Percentiles rank a stretch among this genome's conserved stretches.
phyloP scores from a whole-genome alignment of 225 moss, liverwort and hornwort species.

The Pleurozium schreberi region DNA sequence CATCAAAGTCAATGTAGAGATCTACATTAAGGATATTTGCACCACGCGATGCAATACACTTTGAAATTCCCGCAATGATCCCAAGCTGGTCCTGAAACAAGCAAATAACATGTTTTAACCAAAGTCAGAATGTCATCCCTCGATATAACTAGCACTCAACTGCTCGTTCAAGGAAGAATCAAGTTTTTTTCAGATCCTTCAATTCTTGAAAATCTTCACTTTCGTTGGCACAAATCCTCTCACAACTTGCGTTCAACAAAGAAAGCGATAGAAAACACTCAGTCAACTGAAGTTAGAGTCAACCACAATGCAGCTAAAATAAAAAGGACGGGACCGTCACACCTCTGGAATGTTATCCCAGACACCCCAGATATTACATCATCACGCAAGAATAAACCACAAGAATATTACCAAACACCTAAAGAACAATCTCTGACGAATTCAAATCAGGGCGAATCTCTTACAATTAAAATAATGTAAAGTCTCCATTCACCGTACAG shows the following conservation, averaged over 20 bases:
- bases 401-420: not conserved
- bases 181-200: not conserved
- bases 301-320: not conserved
- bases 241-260: not conserved
- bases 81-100: constrained; percentile 84
- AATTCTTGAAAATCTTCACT: not conserved
- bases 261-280: not conserved
- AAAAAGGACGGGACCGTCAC: not conserved
- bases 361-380: not conserved
- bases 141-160: not conserved
- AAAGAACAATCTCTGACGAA: not conserved
- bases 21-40: constrained; percentile 89
- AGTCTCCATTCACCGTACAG: not conserved
- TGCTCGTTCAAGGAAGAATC: not conserved
- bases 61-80: constrained; percentile 83
- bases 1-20: constrained; percentile 89
- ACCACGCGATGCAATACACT: constrained; percentile 71
- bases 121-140: not conserved
- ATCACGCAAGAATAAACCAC: not conserved
- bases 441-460: not conserved
- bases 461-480: not conserved
- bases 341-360: not conserved
- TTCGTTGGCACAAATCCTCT: not conserved
- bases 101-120: not conserved
- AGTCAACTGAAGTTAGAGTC: not conserved